phyloP scores from a whole-genome alignment of 2,329 filamentous ascomycete genomes.

The Cadophora luteo-olivacea region DNA sequence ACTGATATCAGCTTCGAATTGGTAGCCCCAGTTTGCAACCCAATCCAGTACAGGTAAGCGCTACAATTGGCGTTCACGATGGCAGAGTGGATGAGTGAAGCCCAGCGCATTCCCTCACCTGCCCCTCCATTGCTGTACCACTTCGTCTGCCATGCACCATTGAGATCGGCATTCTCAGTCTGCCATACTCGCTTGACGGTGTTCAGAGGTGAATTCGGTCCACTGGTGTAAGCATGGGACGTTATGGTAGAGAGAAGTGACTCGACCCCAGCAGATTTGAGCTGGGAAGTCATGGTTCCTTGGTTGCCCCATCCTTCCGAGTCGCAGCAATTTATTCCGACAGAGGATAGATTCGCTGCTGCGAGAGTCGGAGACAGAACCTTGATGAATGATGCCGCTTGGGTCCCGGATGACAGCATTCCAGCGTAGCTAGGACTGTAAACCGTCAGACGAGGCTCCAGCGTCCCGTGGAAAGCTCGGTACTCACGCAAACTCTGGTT shows the following conservation, averaged over 20 bases:
- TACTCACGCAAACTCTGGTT: conserved; percentile 47
- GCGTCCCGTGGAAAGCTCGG: too few relatives aligned
- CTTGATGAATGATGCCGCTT: conserved; percentile 59
- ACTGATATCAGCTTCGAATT: conserved; percentile 43
- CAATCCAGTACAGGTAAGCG: conserved; percentile 63
- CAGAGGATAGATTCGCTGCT: conserved; percentile 44
- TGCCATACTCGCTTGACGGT: conserved; percentile 56
- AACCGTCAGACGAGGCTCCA: background rate
- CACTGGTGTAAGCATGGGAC: conserved; percentile 49
- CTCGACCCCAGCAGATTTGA: conserved; percentile 48
- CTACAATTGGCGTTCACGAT: conserved; percentile 55
- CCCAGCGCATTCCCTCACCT: conserved; percentile 62
- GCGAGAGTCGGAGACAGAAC: conserved; percentile 49
- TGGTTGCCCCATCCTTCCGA: conserved; percentile 51
- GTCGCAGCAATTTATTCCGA: conserved; percentile 53
- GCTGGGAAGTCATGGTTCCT: conserved; percentile 46
- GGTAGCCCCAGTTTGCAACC: conserved; percentile 42
- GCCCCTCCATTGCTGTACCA: conserved; percentile 56
- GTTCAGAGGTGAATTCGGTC: conserved; percentile 49
- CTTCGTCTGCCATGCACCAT: conserved; percentile 50
- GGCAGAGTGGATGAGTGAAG: conserved; percentile 57
- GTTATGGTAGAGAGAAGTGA: conserved; percentile 49
- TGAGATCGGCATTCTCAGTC: conserved; percentile 57
- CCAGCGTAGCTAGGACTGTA: conserved; percentile 48
- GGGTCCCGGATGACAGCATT: conserved; percentile 53